Conservation (phyloP, 2,329 filamentous ascomycete genomes). For the Nannizziopsis arthrosporioides region DNA sequence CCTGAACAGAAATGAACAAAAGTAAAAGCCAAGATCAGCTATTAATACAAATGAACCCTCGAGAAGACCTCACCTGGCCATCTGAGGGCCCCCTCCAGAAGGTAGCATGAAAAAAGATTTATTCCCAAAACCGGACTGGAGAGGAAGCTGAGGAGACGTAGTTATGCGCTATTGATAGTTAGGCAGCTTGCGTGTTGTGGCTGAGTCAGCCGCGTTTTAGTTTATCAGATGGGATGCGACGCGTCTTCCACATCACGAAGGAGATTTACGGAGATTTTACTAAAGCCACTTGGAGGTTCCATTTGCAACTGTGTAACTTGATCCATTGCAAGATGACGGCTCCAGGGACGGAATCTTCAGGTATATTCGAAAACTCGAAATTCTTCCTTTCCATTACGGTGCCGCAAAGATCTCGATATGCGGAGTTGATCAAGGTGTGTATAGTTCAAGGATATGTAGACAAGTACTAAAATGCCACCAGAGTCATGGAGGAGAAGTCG, state of each 20-base stretch:
- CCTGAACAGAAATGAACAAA: background rate
- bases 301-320: background rate
- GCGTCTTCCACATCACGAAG: background rate
- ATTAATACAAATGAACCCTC: background rate
- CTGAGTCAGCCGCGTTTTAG: background rate
- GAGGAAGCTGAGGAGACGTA: too few species aligned
- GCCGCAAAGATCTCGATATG: constrained; percentile 39
- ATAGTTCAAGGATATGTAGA: background rate
- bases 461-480: constrained; percentile 17
- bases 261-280: background rate
- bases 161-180: too few species aligned
- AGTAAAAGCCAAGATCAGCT: background rate
- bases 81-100: background rate
- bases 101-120: too few species aligned
- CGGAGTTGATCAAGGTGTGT: constrained; percentile 37
- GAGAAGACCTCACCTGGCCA: background rate
- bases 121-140: too few species aligned
- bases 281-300: background rate
- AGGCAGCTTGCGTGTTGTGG: background rate
- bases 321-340: background rate
- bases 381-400: constrained; percentile 49
- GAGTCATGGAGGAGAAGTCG: constrained; percentile 45
- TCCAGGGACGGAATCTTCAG: background rate
- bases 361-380: constrained; percentile 42
- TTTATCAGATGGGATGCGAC: background rate